phyloP scores from a whole-genome alignment of 2,329 filamentous ascomycete species.

The Exophiala oligosperma region DNA sequence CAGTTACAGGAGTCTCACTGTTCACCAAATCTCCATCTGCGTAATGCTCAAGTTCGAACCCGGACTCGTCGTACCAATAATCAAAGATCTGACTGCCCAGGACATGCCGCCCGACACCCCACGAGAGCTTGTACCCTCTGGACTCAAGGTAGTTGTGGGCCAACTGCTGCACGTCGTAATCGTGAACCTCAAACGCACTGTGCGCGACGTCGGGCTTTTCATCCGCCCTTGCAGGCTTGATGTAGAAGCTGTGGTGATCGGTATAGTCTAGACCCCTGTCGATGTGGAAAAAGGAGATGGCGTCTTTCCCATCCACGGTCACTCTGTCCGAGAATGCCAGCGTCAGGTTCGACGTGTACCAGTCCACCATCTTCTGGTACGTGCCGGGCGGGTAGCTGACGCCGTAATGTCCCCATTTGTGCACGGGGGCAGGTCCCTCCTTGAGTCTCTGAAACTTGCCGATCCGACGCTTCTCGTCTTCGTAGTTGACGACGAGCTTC shows the following conservation, averaged over 20 bases:
- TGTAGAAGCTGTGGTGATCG: constrained; percentile 56
- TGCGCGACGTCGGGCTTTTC: constrained; percentile 60
- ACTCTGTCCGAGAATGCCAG: constrained; percentile 47
- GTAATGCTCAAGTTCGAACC: constrained; percentile 69
- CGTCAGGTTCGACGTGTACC: constrained; percentile 48
- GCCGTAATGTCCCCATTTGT: constrained; percentile 51
- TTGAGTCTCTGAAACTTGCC: constrained; percentile 42
- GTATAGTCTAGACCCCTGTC: constrained; percentile 47
- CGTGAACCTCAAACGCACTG: constrained; percentile 67
- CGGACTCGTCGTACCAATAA: constrained; percentile 58
- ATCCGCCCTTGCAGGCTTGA: constrained; percentile 19
- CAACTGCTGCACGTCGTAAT: constrained; percentile 69
- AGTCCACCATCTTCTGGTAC: constrained; percentile 38
- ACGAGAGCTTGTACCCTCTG: constrained; percentile 64
- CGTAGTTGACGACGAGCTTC: constrained; percentile 38
- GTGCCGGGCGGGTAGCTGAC: constrained; percentile 35
- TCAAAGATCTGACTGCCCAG: constrained; percentile 70
- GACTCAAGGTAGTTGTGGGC: constrained; percentile 68
- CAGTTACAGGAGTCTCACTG: constrained; percentile 31
- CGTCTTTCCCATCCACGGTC: constrained; percentile 32
- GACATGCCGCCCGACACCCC: constrained; percentile 70
- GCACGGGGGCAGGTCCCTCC: constrained; percentile 48
- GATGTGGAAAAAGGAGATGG: constrained; percentile 51
- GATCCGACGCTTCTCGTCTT: constrained; percentile 37
- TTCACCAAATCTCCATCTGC: constrained; percentile 61